A percentile compares a stretch with the other conserved stretches of the same genome.
Conservation (phyloP, 768 basidiomycete genomes). For the Phanerochaete sordida region DNA sequence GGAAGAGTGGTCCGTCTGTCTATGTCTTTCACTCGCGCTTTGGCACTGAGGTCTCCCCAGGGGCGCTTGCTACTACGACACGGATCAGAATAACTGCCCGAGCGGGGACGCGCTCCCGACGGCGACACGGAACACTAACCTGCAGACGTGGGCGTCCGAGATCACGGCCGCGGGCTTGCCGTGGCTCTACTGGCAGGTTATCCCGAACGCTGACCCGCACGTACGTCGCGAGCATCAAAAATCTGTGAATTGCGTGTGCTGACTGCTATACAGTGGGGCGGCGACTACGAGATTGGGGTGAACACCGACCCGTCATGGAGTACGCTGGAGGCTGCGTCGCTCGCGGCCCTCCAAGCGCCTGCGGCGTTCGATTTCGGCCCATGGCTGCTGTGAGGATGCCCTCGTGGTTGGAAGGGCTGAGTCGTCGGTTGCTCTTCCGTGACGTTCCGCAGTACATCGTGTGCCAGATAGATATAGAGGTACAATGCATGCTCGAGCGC, state of each 20-base stretch:
- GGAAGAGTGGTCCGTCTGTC: too few species aligned
- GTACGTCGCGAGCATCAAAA: constrained; percentile 12
- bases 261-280: constrained; percentile 8
- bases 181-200: constrained; percentile 36
- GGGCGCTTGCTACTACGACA: constrained; percentile 26
- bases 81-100: constrained; percentile 26
- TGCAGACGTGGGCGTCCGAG: constrained; percentile 29
- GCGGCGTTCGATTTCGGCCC: constrained; percentile 21
- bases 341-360: constrained; percentile 9
- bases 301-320: constrained; percentile 18
- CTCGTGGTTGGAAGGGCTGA: too few species aligned
- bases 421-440: too few species aligned
- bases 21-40: too few species aligned
- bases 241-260: not conserved
- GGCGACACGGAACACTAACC: too few species aligned
- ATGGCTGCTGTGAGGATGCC: constrained; percentile 6
- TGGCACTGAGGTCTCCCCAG: too few species aligned
- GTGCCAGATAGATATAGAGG: too few species aligned
- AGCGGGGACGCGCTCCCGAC: constrained; percentile 19
- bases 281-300: constrained; percentile 24
- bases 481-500: too few species aligned
- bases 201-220: constrained; percentile 34
- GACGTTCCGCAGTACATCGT: too few species aligned
- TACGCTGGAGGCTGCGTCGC: constrained; percentile 13
- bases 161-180: constrained; percentile 34